Base-by-base conservation (phyloP, 306 rosid species). In the Casuarina equisetifolia region DNA sequence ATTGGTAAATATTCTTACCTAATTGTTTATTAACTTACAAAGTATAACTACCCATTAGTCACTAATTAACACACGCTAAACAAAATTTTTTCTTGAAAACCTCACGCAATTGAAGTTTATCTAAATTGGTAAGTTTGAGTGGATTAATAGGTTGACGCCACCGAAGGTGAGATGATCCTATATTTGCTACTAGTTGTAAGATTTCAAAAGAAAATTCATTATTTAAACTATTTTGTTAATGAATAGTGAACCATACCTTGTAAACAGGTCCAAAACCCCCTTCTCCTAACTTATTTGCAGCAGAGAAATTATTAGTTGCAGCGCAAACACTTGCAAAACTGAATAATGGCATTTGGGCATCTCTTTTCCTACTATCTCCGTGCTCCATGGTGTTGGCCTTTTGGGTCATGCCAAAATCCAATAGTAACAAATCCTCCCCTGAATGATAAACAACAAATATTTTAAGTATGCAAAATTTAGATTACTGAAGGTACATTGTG, bases 231-330 rank as follows among this genome's bases (percentile, higher is more conserved):
- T 25, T 25, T 25, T 25, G 32, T 25, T 25, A 64, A 25, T 25
- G 32, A 25, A 25, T 25, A 25, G 32, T 25, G 32, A 25, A 25
- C 32, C 32, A 25, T 25, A 25, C 32, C 32, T 25, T 25, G 32
- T 25, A 25, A 25, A 25, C 32, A 25, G 32, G 32, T 25, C 32
- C 32, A 25, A 25, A 25, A 25, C 32, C 32, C 32, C 32, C 32
- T n/a, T 25, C 32, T 25, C 32, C 32, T 25, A 25, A 25, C 69
- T 82, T 85, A 69, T 89, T 83, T 49, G 17, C 55, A 35, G 12
- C 3, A 49, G 87, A 85, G 66, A 89, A 89, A 62, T 85, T n/a
- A 70, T 64, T 43, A 5, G 93, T 85, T 42, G 91, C 88, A n/a
- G 74, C 45, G 57, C 75, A 83, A 72, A 82, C 73, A 72, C 91